Evolutionary conservation across 345 rosid genomes (phyloP).

Genomic region (Tarenaya hassleriana): DNA sequence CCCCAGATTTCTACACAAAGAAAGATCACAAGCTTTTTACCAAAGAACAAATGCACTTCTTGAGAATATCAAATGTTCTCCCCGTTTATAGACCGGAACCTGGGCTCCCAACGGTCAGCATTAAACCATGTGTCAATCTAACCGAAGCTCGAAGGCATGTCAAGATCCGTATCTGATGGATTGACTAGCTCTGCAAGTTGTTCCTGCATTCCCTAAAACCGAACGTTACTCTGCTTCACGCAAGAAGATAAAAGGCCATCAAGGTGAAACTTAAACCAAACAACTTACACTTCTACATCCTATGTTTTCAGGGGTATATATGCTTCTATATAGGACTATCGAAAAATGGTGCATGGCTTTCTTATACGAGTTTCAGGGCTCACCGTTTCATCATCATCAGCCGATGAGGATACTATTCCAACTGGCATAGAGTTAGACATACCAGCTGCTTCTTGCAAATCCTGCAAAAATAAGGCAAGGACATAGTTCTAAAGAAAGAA

Average conservation of each 20-base stretch:
- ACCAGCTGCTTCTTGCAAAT: constrained; percentile 36
- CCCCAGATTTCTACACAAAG: constrained; percentile 15
- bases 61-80: constrained; percentile 14
- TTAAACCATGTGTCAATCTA: no score
- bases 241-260: background rate
- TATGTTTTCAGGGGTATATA: no score
- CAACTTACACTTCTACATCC: no score
- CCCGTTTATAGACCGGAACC: no score
- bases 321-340: no score
- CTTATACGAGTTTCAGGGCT: background rate
- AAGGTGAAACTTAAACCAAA: no score
- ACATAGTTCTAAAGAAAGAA: background rate
- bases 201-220: constrained; percentile 43
- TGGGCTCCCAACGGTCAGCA: no score
- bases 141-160: constrained; percentile 45
- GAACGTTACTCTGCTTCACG: background rate
- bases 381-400: constrained; percentile 62
- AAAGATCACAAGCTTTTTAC: constrained; percentile 14
- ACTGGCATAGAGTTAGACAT: constrained; percentile 32
- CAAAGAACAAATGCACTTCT: constrained; percentile 15
- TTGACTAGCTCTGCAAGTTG: constrained; percentile 49
- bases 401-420: constrained; percentile 42
- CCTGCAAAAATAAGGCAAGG: constrained; percentile 24
- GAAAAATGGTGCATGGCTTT: no score
- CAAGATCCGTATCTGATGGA: constrained; percentile 60